phyloP scores from a whole-genome alignment of 768 basidiomycete species.

The Termitomyces sp. region DNA sequence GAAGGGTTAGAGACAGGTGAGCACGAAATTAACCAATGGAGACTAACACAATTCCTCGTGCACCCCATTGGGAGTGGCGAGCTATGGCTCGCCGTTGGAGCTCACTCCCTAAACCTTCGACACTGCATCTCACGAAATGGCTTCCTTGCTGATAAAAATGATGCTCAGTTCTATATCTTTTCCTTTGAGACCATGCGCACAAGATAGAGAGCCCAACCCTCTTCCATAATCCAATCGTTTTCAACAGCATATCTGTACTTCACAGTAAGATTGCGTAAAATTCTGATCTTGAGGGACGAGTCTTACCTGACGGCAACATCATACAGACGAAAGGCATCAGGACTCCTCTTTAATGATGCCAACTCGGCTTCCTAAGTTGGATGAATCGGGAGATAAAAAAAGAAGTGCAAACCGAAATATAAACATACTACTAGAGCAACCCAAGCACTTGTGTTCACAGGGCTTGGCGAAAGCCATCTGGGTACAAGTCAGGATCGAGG shows the following conservation, averaged over 20 bases:
- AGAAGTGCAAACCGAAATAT: neutral
- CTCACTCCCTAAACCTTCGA: slow-evolving; percentile 62
- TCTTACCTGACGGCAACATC: slow-evolving; percentile 63
- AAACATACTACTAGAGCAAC: slow-evolving; percentile 55
- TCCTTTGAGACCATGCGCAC: slow-evolving; percentile 24
- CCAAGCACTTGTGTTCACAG: slow-evolving; percentile 67
- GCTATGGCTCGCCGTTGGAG: slow-evolving; percentile 62
- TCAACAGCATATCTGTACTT: slow-evolving; percentile 49
- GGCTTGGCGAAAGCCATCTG: slow-evolving; percentile 68
- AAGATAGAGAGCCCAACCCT: slow-evolving; percentile 64
- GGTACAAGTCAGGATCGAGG: neutral
- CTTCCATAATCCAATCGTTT: slow-evolving; percentile 68
- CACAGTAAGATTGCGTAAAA: neutral
- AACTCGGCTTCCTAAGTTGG: slow-evolving; percentile 64
- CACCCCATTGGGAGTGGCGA: slow-evolving; percentile 68
- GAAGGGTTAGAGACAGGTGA: neutral
- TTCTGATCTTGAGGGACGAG: neutral
- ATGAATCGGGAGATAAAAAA: neutral
- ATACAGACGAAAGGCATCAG: slow-evolving; percentile 60
- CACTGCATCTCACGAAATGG: slow-evolving; percentile 60
- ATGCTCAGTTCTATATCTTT: slow-evolving; percentile 1
- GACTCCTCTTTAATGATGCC: slow-evolving; percentile 48
- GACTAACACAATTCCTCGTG: slow-evolving; percentile 62
- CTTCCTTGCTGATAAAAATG: slow-evolving; percentile 50
- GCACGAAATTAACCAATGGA: neutral